Evolutionary conservation across 2,329 filamentous ascomycete species (phyloP).

Genomic region (Pestalotiopsis sp.): DNA sequence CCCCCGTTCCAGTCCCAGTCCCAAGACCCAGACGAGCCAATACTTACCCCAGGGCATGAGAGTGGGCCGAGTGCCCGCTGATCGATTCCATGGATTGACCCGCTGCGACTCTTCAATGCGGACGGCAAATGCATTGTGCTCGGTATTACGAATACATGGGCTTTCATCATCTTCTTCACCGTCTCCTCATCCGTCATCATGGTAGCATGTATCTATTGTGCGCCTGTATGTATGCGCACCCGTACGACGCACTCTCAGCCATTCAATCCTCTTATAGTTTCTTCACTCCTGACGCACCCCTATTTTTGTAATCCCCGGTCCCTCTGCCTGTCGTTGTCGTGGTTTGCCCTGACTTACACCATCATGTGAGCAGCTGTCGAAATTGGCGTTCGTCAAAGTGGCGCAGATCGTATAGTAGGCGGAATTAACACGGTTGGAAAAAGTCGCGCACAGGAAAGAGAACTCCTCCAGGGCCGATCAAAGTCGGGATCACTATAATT

Average conservation of each 20-base stretch:
- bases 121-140: background rate
- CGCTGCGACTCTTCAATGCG: background rate
- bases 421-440: background rate
- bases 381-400: background rate
- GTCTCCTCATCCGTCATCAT: too few species aligned
- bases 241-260: too few species aligned
- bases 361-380: background rate
- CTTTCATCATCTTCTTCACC: too few species aligned
- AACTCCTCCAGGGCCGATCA: background rate
- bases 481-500: background rate
- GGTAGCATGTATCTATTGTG: too few species aligned
- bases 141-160: background rate
- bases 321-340: background rate
- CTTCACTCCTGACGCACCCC: too few species aligned
- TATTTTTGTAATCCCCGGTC: background rate
- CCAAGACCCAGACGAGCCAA: background rate
- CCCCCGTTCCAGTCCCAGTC: background rate
- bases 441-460: background rate
- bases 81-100: constrained; percentile 2
- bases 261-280: too few species aligned
- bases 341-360: background rate
- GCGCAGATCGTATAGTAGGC: background rate
- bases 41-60: constrained; percentile 3
- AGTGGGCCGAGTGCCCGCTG: constrained; percentile 1
- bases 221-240: too few species aligned